These are phyloP conservation scores for Alternaria gansuensis DNA, from an alignment of 2,329 filamentous ascomycete genomes.

Conservation along the genomic window DNA sequence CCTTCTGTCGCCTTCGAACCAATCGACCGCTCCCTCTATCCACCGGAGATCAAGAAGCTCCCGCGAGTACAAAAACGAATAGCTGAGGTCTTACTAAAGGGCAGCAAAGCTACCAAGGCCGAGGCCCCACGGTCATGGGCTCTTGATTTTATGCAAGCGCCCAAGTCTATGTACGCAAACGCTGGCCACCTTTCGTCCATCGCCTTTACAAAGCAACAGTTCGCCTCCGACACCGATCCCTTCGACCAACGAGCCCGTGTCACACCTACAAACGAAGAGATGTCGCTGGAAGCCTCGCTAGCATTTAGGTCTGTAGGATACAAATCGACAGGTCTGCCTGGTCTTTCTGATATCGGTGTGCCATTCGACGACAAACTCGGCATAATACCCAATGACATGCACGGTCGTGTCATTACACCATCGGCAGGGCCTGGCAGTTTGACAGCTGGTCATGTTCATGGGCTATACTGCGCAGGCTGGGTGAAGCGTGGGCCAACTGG, in stretches of 20 bases:
- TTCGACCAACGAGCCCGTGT: constrained; percentile 64
- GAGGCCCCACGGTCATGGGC: constrained; percentile 76
- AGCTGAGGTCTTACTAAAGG: constrained; percentile 82
- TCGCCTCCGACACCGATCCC: constrained; percentile 50
- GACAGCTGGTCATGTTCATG: constrained; percentile 65
- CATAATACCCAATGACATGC: constrained; percentile 81
- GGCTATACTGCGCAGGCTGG: constrained; percentile 94
- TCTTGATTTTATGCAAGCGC: constrained; percentile 84
- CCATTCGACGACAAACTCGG: constrained; percentile 79
- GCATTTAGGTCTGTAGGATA: constrained; percentile 97
- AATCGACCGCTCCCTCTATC: constrained; percentile 72
- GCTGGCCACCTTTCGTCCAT: constrained; percentile 68
- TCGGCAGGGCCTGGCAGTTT: constrained; percentile 50
- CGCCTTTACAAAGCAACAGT: constrained; percentile 67
- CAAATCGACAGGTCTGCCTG: constrained; percentile 78
- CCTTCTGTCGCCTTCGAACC: constrained; percentile 75
- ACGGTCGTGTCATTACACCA: constrained; percentile 72
- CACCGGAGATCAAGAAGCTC: constrained; percentile 71
- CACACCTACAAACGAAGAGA: constrained; percentile 55
- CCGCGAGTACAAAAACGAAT: constrained; percentile 79
- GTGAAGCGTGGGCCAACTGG: constrained; percentile 94
- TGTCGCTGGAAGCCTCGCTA: constrained; percentile 69
- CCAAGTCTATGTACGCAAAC: constrained; percentile 69
- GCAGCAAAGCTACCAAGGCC: constrained; percentile 64
- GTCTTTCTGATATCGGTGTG: constrained; percentile 76